phyloP scores from a whole-genome alignment of 2,329 filamentous ascomycete genomes.

The Claviceps humidiphila region DNA sequence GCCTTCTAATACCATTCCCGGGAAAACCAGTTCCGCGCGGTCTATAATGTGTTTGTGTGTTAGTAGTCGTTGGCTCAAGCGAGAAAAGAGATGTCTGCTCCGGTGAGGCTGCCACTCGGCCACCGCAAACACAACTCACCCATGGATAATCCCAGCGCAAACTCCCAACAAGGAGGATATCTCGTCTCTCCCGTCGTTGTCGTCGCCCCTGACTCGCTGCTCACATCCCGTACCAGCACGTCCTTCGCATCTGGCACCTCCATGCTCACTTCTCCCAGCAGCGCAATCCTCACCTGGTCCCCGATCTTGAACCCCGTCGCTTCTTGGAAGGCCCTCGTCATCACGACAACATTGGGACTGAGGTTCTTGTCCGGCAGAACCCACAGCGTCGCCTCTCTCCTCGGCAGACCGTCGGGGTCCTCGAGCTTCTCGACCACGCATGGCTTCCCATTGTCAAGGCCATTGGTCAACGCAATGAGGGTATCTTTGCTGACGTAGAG shows the following conservation, averaged over 20 bases:
- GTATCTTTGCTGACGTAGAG: conserved; percentile 35
- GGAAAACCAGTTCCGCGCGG: conserved; percentile 53
- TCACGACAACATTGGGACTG: conserved; percentile 54
- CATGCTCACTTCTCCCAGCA: conserved; percentile 27
- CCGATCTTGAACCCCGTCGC: conserved; percentile 59
- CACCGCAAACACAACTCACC: conserved; percentile 12
- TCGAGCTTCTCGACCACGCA: conserved; percentile 27
- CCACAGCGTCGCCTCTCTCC: conserved; percentile 36
- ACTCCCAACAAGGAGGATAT: conserved; percentile 24
- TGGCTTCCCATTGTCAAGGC: conserved; percentile 27
- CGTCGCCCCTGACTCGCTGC: conserved; percentile 22
- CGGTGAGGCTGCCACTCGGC: background rate
- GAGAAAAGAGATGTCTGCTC: background rate
- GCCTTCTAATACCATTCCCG: conserved; percentile 58
- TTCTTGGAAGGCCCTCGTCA: conserved; percentile 61
- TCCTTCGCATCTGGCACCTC: conserved; percentile 40
- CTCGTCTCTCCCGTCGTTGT: conserved; percentile 16
- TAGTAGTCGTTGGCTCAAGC: background rate
- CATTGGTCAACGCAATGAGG: conserved; percentile 30
- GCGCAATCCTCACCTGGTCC: conserved; percentile 47
- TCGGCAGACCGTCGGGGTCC: conserved; percentile 9
- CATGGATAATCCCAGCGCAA: conserved; percentile 19
- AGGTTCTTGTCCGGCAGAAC: conserved; percentile 45
- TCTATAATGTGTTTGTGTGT: conserved; percentile 21
- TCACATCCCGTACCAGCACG: conserved; percentile 48